phyloP scores from a whole-genome alignment of 2,329 filamentous ascomycete genomes.

The Aspergillus felis region DNA sequence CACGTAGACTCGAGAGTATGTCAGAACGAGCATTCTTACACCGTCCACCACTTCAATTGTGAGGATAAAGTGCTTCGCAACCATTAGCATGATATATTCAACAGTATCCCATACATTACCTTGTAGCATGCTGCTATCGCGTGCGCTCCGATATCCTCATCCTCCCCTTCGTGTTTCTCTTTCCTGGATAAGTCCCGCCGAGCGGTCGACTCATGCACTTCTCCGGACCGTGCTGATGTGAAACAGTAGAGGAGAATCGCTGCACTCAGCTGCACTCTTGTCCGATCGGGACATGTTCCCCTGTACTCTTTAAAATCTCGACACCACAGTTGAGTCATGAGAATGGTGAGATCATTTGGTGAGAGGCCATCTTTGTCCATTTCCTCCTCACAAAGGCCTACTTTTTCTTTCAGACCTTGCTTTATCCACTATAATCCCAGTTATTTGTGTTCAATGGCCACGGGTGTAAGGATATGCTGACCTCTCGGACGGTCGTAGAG shows the following conservation, averaged over 20 bases:
- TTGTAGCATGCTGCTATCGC: conserved; percentile 16
- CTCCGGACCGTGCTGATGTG: conserved; percentile 10
- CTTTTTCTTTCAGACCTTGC: conserved; percentile 2
- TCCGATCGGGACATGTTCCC: conserved; percentile 6
- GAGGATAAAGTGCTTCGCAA: conserved; percentile 17
- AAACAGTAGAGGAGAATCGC: conserved; percentile 17
- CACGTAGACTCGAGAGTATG: conserved; percentile 11
- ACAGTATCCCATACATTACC: conserved; percentile 3
- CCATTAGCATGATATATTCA: neutral
- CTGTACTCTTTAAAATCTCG: conserved; percentile 13
- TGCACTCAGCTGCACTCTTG: conserved; percentile 10
- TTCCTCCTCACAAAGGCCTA: conserved; percentile 4
- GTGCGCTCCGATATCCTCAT: conserved; percentile 5
- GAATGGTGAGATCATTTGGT: conserved; percentile 15
- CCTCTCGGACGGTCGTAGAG: neutral
- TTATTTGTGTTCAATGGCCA: neutral
- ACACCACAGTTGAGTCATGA: conserved; percentile 17
- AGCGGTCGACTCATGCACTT: conserved; percentile 14
- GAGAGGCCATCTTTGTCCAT: conserved; percentile 14
- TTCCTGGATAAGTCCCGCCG: neutral
- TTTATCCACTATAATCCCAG: neutral
- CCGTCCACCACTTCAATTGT: conserved; percentile 14
- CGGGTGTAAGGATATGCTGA: neutral
- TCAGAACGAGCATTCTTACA: conserved; percentile 15
- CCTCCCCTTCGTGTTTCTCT: neutral